phyloP scores from a whole-genome alignment of 768 basidiomycete species.

The Boletus rex-veris region DNA sequence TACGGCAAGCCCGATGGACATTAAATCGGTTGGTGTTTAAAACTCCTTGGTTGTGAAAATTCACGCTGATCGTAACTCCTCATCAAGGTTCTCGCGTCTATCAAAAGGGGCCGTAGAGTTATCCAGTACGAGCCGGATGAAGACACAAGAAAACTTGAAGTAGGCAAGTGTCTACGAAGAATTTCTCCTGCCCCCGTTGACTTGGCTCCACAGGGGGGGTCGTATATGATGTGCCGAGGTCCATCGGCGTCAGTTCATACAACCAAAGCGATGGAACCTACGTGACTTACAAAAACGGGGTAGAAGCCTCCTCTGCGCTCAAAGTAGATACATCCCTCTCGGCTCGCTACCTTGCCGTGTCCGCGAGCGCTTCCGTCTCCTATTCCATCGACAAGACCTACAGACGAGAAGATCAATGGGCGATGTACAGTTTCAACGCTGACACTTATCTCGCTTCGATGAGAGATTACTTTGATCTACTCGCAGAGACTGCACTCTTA shows the following conservation, averaged over 20 bases:
- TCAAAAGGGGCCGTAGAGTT: background rate
- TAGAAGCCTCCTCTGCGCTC: background rate
- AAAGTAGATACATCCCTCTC: background rate
- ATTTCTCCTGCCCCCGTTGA: background rate
- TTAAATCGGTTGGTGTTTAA: background rate
- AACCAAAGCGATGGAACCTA: slow-evolving; percentile 5
- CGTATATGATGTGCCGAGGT: background rate
- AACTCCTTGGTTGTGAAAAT: background rate
- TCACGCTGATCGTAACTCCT: background rate
- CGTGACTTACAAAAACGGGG: slow-evolving; percentile 1
- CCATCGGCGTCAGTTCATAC: background rate
- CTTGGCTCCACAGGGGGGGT: background rate
- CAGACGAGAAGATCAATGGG: slow-evolving; percentile 12
- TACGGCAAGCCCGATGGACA: background rate
- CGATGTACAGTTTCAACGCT: slow-evolving; percentile 18
- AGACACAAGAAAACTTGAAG: background rate
- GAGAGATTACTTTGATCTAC: slow-evolving; percentile 6
- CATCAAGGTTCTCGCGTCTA: background rate
- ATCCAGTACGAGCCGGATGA: background rate
- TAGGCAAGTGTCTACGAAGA: background rate
- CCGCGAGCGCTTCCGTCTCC: slow-evolving; percentile 11
- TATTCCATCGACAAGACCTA: slow-evolving; percentile 11
- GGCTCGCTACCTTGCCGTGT: slow-evolving; percentile 7
- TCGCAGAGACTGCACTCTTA: background rate
- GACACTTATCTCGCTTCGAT: slow-evolving; percentile 9